Evolutionary conservation across 176 grass and related monocot genomes (phyloP), one percentile per base, ranked within the genome.

Genomic region (Urochloa ruziziensis): DNA sequence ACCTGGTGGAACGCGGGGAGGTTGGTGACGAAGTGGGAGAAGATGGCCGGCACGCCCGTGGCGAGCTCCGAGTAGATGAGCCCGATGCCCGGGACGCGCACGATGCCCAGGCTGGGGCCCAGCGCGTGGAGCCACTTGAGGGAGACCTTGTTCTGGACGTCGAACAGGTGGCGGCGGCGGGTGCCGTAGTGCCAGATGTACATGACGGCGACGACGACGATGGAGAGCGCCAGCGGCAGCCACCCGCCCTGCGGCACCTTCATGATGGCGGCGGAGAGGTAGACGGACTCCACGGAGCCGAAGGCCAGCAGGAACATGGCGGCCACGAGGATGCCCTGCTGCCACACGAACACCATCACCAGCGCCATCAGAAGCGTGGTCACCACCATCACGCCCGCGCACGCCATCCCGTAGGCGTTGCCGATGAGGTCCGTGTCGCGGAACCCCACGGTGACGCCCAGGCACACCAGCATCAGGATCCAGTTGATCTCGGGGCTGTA

Each of bases 21-120:
- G 71, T 94, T 94, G 64, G 92, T 94, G 70, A 91, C 86, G 70
- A 94, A 94, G 77, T 94, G 92, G 21, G 89, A 91, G 86, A 94
- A 91, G 58, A 94, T 86, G 17, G 89, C 60, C 0, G 92, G 92
- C 9, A 94, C 89, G 11, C 92, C 86, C 12, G 89, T 85, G 52
- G 88, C 89, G 21, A 94, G 80, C 62, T 91, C 80, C 3, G 83
- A 82, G 83, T 94, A 94, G 67, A 94, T 84, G 73, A 94, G 80
- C 13, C 92, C 92, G 43, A 94, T 85, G 16, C 89, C 92, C 3
- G 92, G 89, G n/a, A 91, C 89, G 57, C 92, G 89, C 24, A 94
- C 83, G 67, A 94, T 91, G 18, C 92, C 92, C 1, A 94, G 89
- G 80, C 89, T 91, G 69, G 92, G 92, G 7, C 89, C 92, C 39